Evolutionary conservation across 371 early-diverging fungal genomes (phyloP).

Genomic region (Apophysomyces sp.): DNA sequence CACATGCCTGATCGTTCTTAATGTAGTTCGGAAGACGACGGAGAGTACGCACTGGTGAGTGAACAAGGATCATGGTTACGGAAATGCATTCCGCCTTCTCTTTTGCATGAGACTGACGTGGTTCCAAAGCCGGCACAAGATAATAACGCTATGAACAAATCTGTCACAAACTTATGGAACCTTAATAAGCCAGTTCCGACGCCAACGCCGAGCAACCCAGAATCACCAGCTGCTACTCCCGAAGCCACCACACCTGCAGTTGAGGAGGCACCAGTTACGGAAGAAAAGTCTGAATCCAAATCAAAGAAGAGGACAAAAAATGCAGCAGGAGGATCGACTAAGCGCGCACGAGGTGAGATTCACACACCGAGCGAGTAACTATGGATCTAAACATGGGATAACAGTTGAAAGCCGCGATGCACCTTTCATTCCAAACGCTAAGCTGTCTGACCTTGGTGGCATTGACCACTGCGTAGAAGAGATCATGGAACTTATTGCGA

Average conservation of each 20-base stretch:
- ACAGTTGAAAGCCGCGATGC: conserved; percentile 39
- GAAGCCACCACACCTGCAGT: conserved; percentile 12
- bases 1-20: conserved; percentile 4
- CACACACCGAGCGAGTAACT: background rate
- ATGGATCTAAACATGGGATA: background rate
- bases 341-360: conserved; percentile 31
- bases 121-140: conserved; percentile 47
- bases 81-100: conserved; percentile 3
- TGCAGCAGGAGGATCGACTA: conserved; percentile 21
- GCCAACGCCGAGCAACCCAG: conserved; percentile 1
- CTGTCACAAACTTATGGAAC: conserved; percentile 70
- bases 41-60: conserved; percentile 48
- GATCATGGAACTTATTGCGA: conserved; percentile 93
- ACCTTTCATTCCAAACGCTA: conserved; percentile 62
- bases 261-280: conserved; percentile 6
- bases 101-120: conserved; percentile 10
- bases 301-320: conserved; percentile 47
- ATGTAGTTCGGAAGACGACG: conserved; percentile 34
- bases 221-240: conserved; percentile 16
- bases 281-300: conserved; percentile 19
- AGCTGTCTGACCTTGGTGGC: conserved; percentile 86
- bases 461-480: conserved; percentile 89
- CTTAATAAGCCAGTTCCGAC: conserved; percentile 23
- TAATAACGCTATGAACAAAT: conserved; percentile 75
- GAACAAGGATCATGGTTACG: background rate